Conservation (phyloP, 441 rosid species). For the Erodium chrysanthum region DNA sequence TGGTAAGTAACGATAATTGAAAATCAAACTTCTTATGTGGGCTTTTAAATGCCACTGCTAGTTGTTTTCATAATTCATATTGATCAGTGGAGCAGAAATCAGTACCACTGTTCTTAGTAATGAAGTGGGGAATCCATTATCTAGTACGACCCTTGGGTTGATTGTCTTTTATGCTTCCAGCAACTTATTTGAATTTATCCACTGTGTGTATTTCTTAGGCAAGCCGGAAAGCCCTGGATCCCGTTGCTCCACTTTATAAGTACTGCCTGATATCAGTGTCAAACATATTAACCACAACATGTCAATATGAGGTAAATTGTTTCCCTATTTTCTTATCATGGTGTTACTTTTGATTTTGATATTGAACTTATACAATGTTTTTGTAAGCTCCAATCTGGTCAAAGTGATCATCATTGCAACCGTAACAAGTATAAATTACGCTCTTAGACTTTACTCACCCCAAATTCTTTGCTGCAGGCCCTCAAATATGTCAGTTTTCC, state of each 20-base stretch:
- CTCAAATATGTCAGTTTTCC: slow-evolving; percentile 90
- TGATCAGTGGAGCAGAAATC: neutral
- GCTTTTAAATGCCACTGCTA: neutral
- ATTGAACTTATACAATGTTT: neutral
- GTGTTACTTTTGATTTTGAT: neutral
- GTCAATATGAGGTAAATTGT: slow-evolving; percentile 79
- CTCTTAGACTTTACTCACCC: slow-evolving; percentile 10
- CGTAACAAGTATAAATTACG: neutral
- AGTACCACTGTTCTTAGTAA: neutral
- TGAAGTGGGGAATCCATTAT: neutral
- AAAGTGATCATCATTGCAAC: neutral
- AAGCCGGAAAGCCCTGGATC: slow-evolving; percentile 68
- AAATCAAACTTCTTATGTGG: slow-evolving; percentile 15
- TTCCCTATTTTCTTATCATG: neutral
- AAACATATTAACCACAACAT: slow-evolving; percentile 82
- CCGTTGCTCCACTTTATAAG: slow-evolving; percentile 87
- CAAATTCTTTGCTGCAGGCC: slow-evolving; percentile 40
- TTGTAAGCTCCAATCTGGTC: slow-evolving; percentile 1
- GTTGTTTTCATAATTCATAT: neutral
- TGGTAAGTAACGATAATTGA: slow-evolving; percentile 32
- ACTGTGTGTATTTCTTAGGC: slow-evolving; percentile 36
- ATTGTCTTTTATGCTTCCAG: neutral
- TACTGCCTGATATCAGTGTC: slow-evolving; percentile 68
- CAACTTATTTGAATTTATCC: neutral
- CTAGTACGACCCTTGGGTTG: too few relatives aligned